A percentile compares a stretch with the other conserved stretches of the same genome.
These are phyloP conservation scores for Camellia sinensis DNA, from an alignment of 148 eudicot species.

Conservation along the genomic window DNA sequence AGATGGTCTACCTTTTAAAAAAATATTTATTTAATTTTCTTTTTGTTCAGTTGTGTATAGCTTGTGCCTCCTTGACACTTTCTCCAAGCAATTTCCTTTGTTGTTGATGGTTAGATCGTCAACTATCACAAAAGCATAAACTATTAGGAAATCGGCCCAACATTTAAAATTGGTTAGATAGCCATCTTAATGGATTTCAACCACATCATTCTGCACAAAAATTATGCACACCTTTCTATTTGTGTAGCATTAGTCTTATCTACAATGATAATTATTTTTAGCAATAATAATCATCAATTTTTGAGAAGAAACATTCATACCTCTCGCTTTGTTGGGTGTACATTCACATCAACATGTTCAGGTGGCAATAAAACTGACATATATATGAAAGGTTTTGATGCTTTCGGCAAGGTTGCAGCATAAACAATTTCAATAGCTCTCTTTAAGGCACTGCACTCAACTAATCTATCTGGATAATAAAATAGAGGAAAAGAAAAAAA, in stretches of 20 bases:
- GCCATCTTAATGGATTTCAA: too few relatives aligned
- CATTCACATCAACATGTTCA: slow-evolving; percentile 94
- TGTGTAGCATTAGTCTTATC: not conserved
- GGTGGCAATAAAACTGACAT: slow-evolving; percentile 84
- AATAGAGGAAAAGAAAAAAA: not conserved
- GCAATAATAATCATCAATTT: not conserved
- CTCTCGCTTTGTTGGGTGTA: slow-evolving; percentile 98
- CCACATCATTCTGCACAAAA: too few relatives aligned
- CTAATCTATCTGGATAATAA: slow-evolving; percentile 68
- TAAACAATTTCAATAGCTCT: slow-evolving; percentile 95
- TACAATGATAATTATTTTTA: not conserved
- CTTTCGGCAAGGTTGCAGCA: slow-evolving; percentile 92
- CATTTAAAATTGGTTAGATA: too few relatives aligned
- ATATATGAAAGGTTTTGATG: slow-evolving; percentile 95
- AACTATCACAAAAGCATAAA: too few relatives aligned
- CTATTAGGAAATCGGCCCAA: too few relatives aligned
- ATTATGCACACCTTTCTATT: too few relatives aligned
- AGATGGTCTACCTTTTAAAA: too few relatives aligned
- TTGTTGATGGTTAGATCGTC: too few relatives aligned
- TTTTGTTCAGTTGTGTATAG: too few relatives aligned
- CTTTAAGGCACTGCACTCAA: slow-evolving; percentile 88
- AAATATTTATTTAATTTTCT: too few relatives aligned
- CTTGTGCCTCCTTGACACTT: too few relatives aligned
- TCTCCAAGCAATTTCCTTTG: too few relatives aligned
- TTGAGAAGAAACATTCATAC: slow-evolving; percentile 27